phyloP scores from a whole-genome alignment of 2,329 filamentous ascomycete species.

The Trichoderma sp. region DNA sequence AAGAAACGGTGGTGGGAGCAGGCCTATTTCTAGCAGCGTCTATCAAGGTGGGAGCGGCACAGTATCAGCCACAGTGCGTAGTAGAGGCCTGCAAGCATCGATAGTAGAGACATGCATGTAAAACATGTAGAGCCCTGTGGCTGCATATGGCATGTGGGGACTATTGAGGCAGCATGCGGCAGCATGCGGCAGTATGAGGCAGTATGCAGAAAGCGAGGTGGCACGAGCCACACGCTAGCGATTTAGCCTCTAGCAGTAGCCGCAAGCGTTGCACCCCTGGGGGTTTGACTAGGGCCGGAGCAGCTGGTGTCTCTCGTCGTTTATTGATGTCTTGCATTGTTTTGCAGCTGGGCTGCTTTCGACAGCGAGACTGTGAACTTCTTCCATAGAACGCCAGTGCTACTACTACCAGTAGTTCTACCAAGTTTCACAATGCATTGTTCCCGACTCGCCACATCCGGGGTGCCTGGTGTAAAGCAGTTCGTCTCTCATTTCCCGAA shows the following conservation, averaged over 20 bases:
- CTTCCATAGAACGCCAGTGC: too few relatives aligned
- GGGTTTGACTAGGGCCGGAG: background rate
- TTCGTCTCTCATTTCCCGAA: background rate
- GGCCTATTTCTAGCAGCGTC: constrained; percentile 22
- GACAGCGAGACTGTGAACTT: background rate
- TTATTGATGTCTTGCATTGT: background rate
- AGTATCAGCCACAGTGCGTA: constrained; percentile 15
- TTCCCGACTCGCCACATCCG: background rate
- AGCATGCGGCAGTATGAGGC: background rate
- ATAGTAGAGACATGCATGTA: constrained; percentile 18
- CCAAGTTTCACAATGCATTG: background rate
- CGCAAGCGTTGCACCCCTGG: constrained; percentile 8
- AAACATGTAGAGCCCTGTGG: background rate
- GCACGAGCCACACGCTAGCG: constrained; percentile 7
- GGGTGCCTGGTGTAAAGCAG: background rate
- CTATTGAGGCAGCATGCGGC: background rate
- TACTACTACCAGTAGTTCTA: background rate
- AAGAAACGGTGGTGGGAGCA: constrained; percentile 17
- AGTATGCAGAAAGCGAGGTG: constrained; percentile 1
- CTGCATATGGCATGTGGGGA: constrained; percentile 9
- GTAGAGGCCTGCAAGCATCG: constrained; percentile 8
- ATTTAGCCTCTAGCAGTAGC: constrained; percentile 9
- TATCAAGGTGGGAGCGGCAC: constrained; percentile 8
- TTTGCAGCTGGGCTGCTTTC: background rate
- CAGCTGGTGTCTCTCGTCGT: background rate